Base-by-base conservation (phyloP, 2,329 filamentous ascomycete genomes). In the Aspergillus terreus region DNA sequence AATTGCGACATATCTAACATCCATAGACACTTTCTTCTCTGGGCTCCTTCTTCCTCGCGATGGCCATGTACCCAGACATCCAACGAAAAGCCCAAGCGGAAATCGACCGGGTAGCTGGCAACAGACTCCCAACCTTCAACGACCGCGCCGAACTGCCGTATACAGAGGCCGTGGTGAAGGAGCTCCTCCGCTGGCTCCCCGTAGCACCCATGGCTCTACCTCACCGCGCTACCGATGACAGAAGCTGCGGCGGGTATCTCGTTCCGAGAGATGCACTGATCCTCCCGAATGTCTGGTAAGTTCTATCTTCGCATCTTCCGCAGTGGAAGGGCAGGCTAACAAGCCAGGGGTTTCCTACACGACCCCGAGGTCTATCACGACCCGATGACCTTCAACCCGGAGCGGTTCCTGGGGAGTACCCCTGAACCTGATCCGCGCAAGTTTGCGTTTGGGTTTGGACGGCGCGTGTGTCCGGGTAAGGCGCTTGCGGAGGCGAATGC, bases 81-180 rank as follows among this genome's bases (percentile, higher is more conserved):
- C 47, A 49, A 15, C 11, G 21, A 21, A 49, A 21, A 5, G 47
- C 47, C 3, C 47, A 45, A 12, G 47, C 21, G 14, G 47, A 49
- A 45, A 49, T 49, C 6, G 47, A 49, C 41, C 19, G 32, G 4
- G 47, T 49, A 6, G 23, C 42, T 1, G 47, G 47, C 0, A 53
- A 62, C 21, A 56, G 60, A 0, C 67, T 70, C 10, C 63, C 69
- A 0, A 71, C 60, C 4, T 71, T 71, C 40, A 56, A 64, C 0
- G 76, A 78, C 38, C 71, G 61, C 1, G 17, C 49, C 1, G 56
- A 57, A 5, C 59, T 73, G 4, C 71, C 68, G 0, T 72, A 68
- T 46, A 49, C 72, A 11, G 40, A 65, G 21, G 69, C 65, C 7
- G 36, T 71, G 4, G 58, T 73, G 17, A 70, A 71, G 44, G 71